Evolutionary conservation across 1,284 basidiomycete genomes (phyloP), one percentile per base, ranked within the genome.

Genomic region (Tylopilus sp.): DNA sequence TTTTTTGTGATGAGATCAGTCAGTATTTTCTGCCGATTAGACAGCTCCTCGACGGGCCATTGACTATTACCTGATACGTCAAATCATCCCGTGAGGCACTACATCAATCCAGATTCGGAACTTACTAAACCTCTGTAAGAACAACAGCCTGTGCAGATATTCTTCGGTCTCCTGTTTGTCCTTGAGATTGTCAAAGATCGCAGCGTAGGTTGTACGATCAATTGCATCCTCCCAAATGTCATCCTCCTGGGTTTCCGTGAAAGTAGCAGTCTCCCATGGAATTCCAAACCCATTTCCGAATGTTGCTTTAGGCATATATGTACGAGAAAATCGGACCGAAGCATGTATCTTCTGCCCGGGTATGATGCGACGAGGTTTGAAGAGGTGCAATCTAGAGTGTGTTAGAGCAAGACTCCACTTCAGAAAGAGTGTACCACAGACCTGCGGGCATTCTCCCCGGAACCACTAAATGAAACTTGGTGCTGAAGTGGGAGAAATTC

Each of bases 401-500:
- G 18, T 10, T 36, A 13, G 38, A 6, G 36, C 3, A n/a, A n/a
- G n/a, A n/a, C n/a, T n/a, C n/a, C n/a, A n/a, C n/a, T n/a, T n/a
- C n/a, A n/a, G n/a, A n/a, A n/a, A n/a, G n/a, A n/a, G n/a, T n/a
- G n/a, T n/a, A n/a, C n/a, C n/a, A n/a, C n/a, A n/a, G n/a, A n/a
- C n/a, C n/a, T n/a, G n/a, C 19, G 8, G 57, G 60, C 57, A 38
- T 53, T 57, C 29, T 52, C 62, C 18, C 67, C 67, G 0, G 62
- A 36, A 36, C 67, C 67, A 53, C 58, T 66, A 44, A 65, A 68
- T 16, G 59, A 69, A 32, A 65, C 60, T 7, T 73, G 66, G 7
- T 71, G 71, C 36, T 64, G 62, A 53, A 77, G 24, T 4, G 74
- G 74, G n/a, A 71, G 19, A 12, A 58, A 58, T 53, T 77, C 75